Evolutionary conservation across 1,139 yeast genomes (phyloP).

Genomic region (Sugiyamaella sp.): DNA sequence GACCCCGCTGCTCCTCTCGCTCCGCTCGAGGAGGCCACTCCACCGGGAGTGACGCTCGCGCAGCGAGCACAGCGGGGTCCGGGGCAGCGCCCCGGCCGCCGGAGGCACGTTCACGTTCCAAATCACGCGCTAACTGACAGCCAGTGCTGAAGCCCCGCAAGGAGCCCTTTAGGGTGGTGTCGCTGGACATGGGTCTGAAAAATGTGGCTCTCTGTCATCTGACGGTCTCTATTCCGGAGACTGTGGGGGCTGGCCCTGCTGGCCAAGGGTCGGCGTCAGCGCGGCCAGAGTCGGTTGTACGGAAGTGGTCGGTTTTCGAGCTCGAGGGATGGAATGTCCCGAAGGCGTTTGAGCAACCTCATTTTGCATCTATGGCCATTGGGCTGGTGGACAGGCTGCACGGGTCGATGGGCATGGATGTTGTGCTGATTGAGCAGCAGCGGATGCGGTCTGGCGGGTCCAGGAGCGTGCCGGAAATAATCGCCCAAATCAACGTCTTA

Average conservation of each 20-base stretch:
- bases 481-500: slow-evolving; percentile 54
- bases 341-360: slow-evolving; percentile 33
- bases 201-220: slow-evolving; percentile 48
- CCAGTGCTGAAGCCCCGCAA: neutral
- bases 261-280: slow-evolving; percentile 3
- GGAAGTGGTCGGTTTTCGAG: slow-evolving; percentile 51
- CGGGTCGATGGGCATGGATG: slow-evolving; percentile 15
- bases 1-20: too few species aligned
- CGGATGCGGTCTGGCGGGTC: slow-evolving; percentile 54
- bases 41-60: too few species aligned
- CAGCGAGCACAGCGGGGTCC: too few species aligned
- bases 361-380: slow-evolving; percentile 34
- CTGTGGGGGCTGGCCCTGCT: too few species aligned
- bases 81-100: too few species aligned
- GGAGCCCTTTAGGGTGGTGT: slow-evolving; percentile 33
- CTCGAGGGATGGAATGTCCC: slow-evolving; percentile 39
- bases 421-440: slow-evolving; percentile 58
- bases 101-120: too few species aligned
- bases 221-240: slow-evolving; percentile 11
- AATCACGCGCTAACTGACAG: slow-evolving; percentile 1
- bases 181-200: slow-evolving; percentile 50
- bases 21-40: too few species aligned
- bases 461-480: slow-evolving; percentile 51
- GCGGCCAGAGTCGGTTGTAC: slow-evolving; percentile 38
- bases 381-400: slow-evolving; percentile 26